Percentiles rank a stretch among this genome's conserved stretches.
These are phyloP conservation scores for Fusarium pseudocircinatum DNA, from an alignment of 2,329 filamentous ascomycete species.

Conservation along the genomic window DNA sequence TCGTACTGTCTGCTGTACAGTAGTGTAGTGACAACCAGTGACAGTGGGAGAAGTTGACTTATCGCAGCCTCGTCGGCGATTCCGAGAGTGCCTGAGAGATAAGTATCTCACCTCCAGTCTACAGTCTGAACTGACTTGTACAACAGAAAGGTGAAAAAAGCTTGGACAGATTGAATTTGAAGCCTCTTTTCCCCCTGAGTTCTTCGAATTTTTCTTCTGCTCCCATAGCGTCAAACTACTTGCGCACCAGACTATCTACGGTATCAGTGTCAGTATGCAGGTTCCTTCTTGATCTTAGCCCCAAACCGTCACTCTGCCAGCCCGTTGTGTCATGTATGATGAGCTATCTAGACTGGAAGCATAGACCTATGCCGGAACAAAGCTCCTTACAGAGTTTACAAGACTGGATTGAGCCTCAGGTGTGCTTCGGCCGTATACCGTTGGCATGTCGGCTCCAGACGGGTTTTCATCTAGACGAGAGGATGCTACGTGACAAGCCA, in stretches of 20 bases:
- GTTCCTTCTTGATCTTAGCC: conserved; percentile 39
- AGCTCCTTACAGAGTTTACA: conserved; percentile 17
- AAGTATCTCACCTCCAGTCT: neutral
- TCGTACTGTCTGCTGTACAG: neutral
- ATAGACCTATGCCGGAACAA: conserved; percentile 26
- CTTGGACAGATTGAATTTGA: conserved; percentile 7
- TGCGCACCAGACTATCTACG: conserved; percentile 19
- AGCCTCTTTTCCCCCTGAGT: conserved; percentile 23
- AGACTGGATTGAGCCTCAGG: conserved; percentile 21
- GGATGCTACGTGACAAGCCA: conserved; percentile 7
- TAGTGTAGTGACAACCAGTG: neutral
- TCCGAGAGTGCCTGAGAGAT: conserved; percentile 24
- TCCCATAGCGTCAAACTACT: conserved; percentile 33
- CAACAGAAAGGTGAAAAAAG: conserved; percentile 8
- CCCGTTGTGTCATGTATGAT: conserved; percentile 26
- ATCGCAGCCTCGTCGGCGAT: conserved; percentile 34
- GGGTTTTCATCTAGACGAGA: neutral
- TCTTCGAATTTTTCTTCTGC: conserved; percentile 21
- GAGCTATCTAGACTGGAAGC: conserved; percentile 29
- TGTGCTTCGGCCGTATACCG: conserved; percentile 25
- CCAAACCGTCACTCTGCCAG: conserved; percentile 30
- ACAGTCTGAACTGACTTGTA: neutral
- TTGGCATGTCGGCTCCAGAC: neutral
- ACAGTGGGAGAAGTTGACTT: conserved; percentile 8
- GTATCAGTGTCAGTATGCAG: conserved; percentile 30